Conservation (phyloP, 805 yeast species). For the Nakazawaea wickerhamii region DNA sequence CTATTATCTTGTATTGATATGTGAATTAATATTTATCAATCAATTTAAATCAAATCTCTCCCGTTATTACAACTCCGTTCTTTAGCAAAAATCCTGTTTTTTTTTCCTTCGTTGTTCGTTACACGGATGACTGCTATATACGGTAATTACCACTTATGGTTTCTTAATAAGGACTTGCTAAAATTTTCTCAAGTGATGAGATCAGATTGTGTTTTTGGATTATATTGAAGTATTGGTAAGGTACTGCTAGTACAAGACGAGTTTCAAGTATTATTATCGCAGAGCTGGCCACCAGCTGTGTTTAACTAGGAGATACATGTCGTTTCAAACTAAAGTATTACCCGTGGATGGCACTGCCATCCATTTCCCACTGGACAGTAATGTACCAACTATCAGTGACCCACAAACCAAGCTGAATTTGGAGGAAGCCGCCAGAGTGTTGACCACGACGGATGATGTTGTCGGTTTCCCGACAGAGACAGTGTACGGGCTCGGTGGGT, state of each 20-base stretch:
- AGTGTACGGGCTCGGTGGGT: conserved; percentile 93
- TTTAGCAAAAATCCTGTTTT: too few relatives aligned
- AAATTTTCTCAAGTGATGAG: too few relatives aligned
- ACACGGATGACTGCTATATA: background rate
- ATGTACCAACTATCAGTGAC: conserved; percentile 43
- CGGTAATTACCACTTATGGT: background rate
- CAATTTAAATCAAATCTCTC: too few relatives aligned
- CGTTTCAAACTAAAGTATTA: conserved; percentile 36
- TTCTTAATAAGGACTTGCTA: background rate
- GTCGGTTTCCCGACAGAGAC: conserved; percentile 98
- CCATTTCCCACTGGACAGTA: conserved; percentile 37
- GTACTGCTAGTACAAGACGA: too few relatives aligned
- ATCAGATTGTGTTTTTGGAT: too few relatives aligned
- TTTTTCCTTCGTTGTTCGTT: background rate
- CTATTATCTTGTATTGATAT: too few relatives aligned
- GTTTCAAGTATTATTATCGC: too few relatives aligned
- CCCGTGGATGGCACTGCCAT: conserved; percentile 52
- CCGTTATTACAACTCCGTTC: too few relatives aligned
- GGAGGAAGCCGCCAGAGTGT: conserved; percentile 50
- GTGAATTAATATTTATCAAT: too few relatives aligned
- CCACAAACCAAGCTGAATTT: conserved; percentile 46
- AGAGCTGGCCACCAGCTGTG: background rate
- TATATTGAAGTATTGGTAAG: too few relatives aligned
- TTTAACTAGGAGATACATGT: too few relatives aligned
- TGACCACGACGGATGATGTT: conserved; percentile 47